phyloP scores from a whole-genome alignment of 306 rosid species.

The Clitoria ternatea region DNA sequence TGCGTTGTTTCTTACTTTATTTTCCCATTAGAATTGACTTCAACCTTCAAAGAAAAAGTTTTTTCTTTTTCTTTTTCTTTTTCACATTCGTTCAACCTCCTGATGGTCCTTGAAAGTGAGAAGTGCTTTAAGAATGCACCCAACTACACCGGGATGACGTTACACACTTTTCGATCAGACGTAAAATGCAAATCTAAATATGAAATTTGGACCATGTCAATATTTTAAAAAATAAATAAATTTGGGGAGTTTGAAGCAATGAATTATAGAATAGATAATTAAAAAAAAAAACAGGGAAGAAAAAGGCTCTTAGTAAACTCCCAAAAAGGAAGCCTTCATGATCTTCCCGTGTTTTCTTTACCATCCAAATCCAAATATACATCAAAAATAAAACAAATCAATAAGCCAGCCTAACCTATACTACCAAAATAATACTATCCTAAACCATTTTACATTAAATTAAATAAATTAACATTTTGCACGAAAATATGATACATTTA shows the following conservation, averaged over 20 bases:
- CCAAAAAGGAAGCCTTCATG: neutral
- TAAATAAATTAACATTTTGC: neutral
- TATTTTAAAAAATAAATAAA: too few relatives aligned
- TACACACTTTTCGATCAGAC: neutral
- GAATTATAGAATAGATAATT: neutral
- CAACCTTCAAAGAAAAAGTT: slow-evolving; percentile 11
- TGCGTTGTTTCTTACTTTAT: neutral
- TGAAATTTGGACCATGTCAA: neutral
- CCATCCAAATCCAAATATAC: neutral
- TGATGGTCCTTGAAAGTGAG: neutral
- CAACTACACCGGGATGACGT: neutral
- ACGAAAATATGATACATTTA: neutral
- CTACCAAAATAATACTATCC: neutral
- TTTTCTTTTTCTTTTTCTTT: neutral
- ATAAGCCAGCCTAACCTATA: too few relatives aligned
- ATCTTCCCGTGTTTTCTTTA: neutral
- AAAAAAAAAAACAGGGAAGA: neutral
- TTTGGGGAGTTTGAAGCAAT: neutral
- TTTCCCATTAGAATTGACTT: neutral
- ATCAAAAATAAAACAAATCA: neutral
- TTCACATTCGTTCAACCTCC: slow-evolving; percentile 4
- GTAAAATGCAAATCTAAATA: neutral
- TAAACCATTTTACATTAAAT: neutral
- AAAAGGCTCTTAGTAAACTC: neutral
- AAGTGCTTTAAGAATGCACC: neutral